Evolutionary conservation across 2,329 filamentous ascomycete species (phyloP), one percentile per base, ranked within the genome.

Genomic region (Phialophora chinensis): DNA sequence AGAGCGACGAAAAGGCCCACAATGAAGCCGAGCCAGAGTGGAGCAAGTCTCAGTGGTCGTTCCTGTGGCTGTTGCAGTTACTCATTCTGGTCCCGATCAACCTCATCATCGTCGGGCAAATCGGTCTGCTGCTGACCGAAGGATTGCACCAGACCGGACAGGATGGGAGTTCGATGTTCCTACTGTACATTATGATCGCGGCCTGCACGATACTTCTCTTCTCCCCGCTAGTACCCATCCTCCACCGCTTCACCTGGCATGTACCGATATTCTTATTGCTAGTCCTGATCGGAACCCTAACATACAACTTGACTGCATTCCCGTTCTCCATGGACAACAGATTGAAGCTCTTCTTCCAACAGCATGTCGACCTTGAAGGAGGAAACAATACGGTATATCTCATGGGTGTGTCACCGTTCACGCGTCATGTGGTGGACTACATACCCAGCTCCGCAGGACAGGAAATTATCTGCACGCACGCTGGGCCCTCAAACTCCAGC

Each of bases 31-130:
- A 98, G 75, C 95, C 98, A 77, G 81, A 85, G 14, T 99, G 95
- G 95, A 96, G 92, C 60, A 86, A 86, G 3, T 85, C 85, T 44
- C 80, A 98, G 62, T 92, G 92, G 0, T 87, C 85, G 53, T 97
- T 91, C 90, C 88, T 91, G 20, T 99, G 95, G 95, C 78, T 95
- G 50, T 72, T 96, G 20, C 93, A 99, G 74, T 90, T 97, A 70
- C 81, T 98, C 3, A 75, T 97, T 17, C 81, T 96, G 10, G 91
- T 87, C 0, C 93, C 93, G 0, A 86, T 97, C 60, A 87, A 89
- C 56, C 82, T 97, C 54, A 89, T 95, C 66, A 77, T 98, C 23
- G 79, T 91, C 17, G 91, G 89, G 0, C 92, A 96, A 74, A 83
- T 93, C 29, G 90, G 86, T 1, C 83, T 98, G 3, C 80, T 94